Evolutionary conservation across 805 yeast genomes (phyloP), one percentile per base, ranked within the genome.

Genomic region (Debaryomyces prosopidis): DNA sequence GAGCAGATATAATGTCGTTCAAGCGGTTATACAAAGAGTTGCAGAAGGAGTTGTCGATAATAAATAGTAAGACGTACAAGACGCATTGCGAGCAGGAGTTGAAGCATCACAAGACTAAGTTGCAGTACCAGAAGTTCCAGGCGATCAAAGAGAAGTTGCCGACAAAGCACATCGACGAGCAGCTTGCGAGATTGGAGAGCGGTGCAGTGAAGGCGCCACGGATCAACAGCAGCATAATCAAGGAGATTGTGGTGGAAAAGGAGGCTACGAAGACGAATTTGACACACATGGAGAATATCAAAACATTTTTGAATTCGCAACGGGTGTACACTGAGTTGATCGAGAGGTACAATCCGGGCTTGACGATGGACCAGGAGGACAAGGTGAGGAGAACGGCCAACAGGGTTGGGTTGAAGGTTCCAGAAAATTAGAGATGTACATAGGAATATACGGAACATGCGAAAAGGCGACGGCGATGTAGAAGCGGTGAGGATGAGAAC

Each of bases 311-410:
- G 43, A 72, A 75, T 42, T 80, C 84, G 50, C 97, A 92, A 64
- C 74, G 94, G 51, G 80, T 75, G 10, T 92, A 89, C 66, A 82
- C 81, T 48, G 91, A 84, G 52, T 73, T 92, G 39, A 71, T 91
- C 36, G 94, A 87, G 53, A 77, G 96, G 53, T 94, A 92, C 65
- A 89, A 91, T 57, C 92, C 96, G 3, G 94, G 96, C 2, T 72
- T 85, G 49, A 80, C 80, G 19, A 80, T 86, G 81, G 77, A 82
- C 19, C 96, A 87, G 58, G 79, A 78, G 42, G 97, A 92, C 49
- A 82, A 85, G 45, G 84, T 92, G 20, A 75, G 82, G 55, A 80
- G 78, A 60, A 86, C 96, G 1, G 99, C 98, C 5, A 77, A 84
- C 45, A 78, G 84, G 51, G 99, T 92, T n/a, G 99, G 99, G 0